Conservation (phyloP, 805 yeast species). For the Babjeviella inositovora region DNA sequence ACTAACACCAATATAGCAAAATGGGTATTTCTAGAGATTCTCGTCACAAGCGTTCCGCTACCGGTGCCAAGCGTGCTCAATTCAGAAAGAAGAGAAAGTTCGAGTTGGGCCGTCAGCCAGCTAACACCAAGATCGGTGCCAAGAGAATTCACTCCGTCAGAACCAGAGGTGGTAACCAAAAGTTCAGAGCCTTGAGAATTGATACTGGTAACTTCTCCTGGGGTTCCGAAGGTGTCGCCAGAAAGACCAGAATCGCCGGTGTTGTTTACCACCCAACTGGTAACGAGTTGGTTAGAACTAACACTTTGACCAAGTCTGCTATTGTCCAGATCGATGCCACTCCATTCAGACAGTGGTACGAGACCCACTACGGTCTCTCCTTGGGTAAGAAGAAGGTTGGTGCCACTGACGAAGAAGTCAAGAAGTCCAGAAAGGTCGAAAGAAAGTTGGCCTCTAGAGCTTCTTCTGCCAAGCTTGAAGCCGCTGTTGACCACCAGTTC, state of each 20-base stretch:
- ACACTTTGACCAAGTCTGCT: constrained; percentile 98
- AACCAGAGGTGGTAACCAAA: constrained; percentile 99
- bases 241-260: constrained; percentile 97
- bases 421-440: constrained; percentile 66
- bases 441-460: constrained; percentile 93
- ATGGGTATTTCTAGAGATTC: constrained; percentile 99
- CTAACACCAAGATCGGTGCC: constrained; percentile 97
- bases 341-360: constrained; percentile 99
- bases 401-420: constrained; percentile 41
- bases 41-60: constrained; percentile 99
- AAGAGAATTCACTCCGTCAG: constrained; percentile 99
- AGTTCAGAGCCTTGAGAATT: constrained; percentile 98
- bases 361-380: constrained; percentile 91
- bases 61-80: constrained; percentile 99
- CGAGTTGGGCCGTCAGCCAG: constrained; percentile 98
- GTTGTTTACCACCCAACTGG: constrained; percentile 99
- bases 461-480: constrained; percentile 69
- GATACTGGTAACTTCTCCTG: constrained; percentile 99
- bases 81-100: constrained; percentile 99
- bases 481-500: constrained; percentile 91
- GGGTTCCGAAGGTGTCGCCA: constrained; percentile 98
- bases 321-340: constrained; percentile 99
- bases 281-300: constrained; percentile 99
- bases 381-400: constrained; percentile 69
- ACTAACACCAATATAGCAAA: constrained; percentile 21